Base-by-base conservation (phyloP, 164 flowering plant genomes). In the Vitis amurensis region DNA sequence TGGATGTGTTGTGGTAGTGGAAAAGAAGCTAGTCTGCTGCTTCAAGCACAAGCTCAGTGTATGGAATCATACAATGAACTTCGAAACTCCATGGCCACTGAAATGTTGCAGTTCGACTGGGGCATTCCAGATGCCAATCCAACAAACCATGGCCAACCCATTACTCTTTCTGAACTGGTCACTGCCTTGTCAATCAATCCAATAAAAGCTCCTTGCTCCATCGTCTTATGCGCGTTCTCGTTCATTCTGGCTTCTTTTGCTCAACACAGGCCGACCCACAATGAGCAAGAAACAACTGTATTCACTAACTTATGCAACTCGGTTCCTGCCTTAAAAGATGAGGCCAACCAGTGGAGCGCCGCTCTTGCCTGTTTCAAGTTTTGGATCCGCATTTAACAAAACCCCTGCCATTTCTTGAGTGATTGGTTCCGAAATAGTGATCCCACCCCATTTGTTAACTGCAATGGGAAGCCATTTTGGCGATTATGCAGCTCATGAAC, bases 71-170 rank as follows among this genome's bases (percentile, higher is more conserved):
- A 55, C 68, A 0, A 69, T 76, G 68, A 76, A 9, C 68, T 80
- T 68, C 63, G 62, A 11, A 72, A 72, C 37, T 78, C 83, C 63
- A 69, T 73, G 79, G 64, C 72, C n/a, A 0, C 73, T 83, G 12
- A 81, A 76, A 50, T 84, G 83, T 59, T n/a, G 83, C 80, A 2
- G 11, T 81, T 47, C 60, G 78, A 19, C 63, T 83, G 14, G 81
- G 74, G n/a, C 55, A 80, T 83, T 1, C 78, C 81, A 2, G 85
- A 84, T 23, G 44, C 68, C 52, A 73, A n/a, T n/a, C 81, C 71
- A 73, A 77, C 51, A n/a, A 75, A 59, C 50, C 80, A 81, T 68
- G 82, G 79, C 57, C 10, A 73, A 48, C 82, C 84, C 48, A 79
- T 81, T 66, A 68, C 73, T 6, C 55, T 81, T 1, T 8, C 67